Evolutionary conservation across 2,329 filamentous ascomycete species (phyloP), one percentile per base, ranked within the genome.

Genomic region (Keithomyces neogunnii): DNA sequence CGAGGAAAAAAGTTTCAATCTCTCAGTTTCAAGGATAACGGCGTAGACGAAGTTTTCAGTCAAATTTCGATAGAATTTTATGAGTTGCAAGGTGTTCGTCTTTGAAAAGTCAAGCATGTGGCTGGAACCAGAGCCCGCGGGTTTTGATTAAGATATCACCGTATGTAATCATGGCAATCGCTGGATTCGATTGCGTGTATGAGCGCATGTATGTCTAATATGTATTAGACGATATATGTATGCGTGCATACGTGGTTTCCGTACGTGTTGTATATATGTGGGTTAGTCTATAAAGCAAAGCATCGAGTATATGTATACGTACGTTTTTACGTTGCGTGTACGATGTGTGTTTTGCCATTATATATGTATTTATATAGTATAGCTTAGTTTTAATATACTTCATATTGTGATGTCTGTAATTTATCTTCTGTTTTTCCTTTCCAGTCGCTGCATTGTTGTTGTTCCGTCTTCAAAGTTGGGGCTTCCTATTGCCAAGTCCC

Each of bases 171-270:
- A 51, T 29, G 8, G 46, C 50, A 48, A 35, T 45, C 45, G 46
- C 44, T 48, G 51, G 51, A 50, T n/a, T 51, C 48, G 48, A 50
- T 45, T 51, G 51, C 48, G 48, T 48, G 45, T 47, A 48, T 48
- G 45, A 47, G 36, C 36, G 40, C 30, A 49, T 38, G 26, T 9
- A 35, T 42, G 44, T 28, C 19, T 19, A 19, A 19, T 1, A 47
- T 35, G 49, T 36, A n/a, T 38, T 38, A 47, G 13, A 49, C 42
- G 30, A 45, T 51, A 39, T 30, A 13, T 48, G 11, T 29, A 13
- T 46, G 30, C 31, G 33, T 46, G 32, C 30, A 30, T 46, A 19
- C 19, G 31, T 29, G 31, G n/a, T 13, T 43, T 40, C 42, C 32
- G 39, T 48, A 48, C n/a, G 45, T 45, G 13, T 19, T 45, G 19